Evolutionary conservation across 2,329 filamentous ascomycete genomes (phyloP).

Genomic region (Penicillium sp.): DNA sequence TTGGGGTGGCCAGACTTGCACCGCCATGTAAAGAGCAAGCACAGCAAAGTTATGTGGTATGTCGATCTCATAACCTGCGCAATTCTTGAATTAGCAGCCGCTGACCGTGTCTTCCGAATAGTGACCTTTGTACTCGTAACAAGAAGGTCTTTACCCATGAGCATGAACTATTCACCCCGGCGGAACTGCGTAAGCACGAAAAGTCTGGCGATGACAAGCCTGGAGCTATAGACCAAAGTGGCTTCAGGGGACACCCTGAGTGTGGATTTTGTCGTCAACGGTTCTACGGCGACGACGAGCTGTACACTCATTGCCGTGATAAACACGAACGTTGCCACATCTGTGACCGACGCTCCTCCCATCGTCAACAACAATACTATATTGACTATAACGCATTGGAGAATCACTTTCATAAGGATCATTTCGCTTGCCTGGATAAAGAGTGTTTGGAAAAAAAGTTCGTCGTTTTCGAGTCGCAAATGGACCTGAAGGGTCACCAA

Average conservation of each 20-base stretch:
- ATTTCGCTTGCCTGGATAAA: constrained; percentile 78
- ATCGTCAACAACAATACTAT: constrained; percentile 82
- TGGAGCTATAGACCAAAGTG: constrained; percentile 85
- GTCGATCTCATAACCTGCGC: constrained; percentile 26
- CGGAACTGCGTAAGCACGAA: constrained; percentile 84
- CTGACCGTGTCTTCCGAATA: constrained; percentile 28
- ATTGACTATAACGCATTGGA: constrained; percentile 84
- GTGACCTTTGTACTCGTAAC: constrained; percentile 85
- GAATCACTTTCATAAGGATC: constrained; percentile 80
- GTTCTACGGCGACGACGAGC: constrained; percentile 94
- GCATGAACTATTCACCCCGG: constrained; percentile 82
- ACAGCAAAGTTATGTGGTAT: constrained; percentile 82
- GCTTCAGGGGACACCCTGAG: constrained; percentile 92
- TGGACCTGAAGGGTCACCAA: constrained; percentile 93
- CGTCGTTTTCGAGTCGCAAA: constrained; percentile 89
- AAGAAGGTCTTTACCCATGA: constrained; percentile 99
- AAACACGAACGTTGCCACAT: constrained; percentile 95
- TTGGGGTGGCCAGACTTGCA: constrained; percentile 76
- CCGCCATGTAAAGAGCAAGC: constrained; percentile 75
- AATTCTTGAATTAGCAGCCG: constrained; percentile 4
- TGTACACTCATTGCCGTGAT: constrained; percentile 89
- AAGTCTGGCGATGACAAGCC: constrained; percentile 86
- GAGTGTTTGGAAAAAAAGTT: constrained; percentile 98
- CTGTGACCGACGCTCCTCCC: constrained; percentile 69
- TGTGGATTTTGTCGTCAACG: constrained; percentile 89